Evolutionary conservation across 345 rosid species (phyloP).

Genomic region (Eucalyptus grandis): DNA sequence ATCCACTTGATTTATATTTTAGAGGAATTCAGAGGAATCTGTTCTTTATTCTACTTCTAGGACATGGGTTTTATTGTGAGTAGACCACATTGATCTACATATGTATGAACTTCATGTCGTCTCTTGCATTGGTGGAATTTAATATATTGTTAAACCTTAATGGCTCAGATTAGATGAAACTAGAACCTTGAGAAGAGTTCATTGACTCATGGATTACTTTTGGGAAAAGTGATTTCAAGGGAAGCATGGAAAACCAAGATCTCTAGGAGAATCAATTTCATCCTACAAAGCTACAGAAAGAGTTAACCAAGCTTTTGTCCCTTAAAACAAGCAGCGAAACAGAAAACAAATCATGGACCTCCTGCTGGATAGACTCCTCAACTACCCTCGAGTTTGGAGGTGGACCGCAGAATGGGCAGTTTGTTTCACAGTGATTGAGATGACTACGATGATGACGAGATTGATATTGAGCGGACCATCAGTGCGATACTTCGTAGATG

Average conservation of each 20-base stretch:
- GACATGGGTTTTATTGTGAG: neutral
- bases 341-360: conserved; percentile 38
- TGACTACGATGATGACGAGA: conserved; percentile 21
- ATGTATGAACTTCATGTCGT: neutral
- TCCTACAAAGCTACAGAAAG: conserved; percentile 55
- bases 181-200: conserved; percentile 42
- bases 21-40: neutral
- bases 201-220: conserved; percentile 68
- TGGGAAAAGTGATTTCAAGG: conserved; percentile 30
- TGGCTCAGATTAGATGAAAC: conserved; percentile 21
- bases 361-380: conserved; percentile 78
- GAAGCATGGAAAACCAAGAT: conserved; percentile 13
- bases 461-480: conserved; percentile 61
- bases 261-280: conserved; percentile 18
- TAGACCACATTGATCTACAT: neutral
- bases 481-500: conserved; percentile 62
- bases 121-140: neutral
- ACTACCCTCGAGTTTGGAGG: conserved; percentile 85
- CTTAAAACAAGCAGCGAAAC: conserved; percentile 29
- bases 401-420: conserved; percentile 49
- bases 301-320: conserved; percentile 53
- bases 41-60: neutral
- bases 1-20: neutral
- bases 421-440: conserved; percentile 20
- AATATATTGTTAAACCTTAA: neutral